Evolutionary conservation across 257 asterid species (phyloP).

Genomic region (Cinchona pubescens): DNA sequence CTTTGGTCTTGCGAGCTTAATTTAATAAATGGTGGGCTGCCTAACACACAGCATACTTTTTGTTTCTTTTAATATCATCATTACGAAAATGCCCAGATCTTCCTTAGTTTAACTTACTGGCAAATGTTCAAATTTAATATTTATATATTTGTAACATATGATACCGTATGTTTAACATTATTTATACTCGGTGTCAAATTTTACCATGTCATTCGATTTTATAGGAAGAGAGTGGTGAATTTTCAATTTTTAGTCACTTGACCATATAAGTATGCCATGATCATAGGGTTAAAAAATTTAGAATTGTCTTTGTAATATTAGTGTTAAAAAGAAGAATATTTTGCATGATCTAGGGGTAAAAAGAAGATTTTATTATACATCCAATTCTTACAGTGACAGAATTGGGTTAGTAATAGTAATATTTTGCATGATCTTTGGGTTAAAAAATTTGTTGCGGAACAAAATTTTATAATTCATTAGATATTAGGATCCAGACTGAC

Average conservation of each 20-base stretch:
- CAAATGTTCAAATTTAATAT: too few species aligned
- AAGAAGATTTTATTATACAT: too few species aligned
- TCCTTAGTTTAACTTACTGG: background rate
- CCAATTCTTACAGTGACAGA: background rate
- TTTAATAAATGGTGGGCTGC: conserved; percentile 4
- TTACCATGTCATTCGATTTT: too few species aligned
- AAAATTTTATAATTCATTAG: background rate
- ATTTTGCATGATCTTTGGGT: background rate
- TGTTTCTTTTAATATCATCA: background rate
- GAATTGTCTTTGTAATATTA: too few species aligned
- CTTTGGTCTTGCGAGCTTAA: conserved; percentile 7
- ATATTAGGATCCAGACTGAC: background rate
- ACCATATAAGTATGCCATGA: background rate
- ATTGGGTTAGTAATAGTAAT: background rate
- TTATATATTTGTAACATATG: too few species aligned
- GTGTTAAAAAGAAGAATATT: too few species aligned
- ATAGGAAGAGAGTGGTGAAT: background rate
- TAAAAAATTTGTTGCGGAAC: background rate
- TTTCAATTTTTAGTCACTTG: conserved; percentile 1
- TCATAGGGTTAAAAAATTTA: too few species aligned
- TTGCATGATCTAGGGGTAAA: too few species aligned
- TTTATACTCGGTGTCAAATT: too few species aligned
- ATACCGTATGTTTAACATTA: too few species aligned
- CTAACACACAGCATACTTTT: background rate
- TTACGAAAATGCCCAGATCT: background rate